A percentile compares a stretch with the other conserved stretches of the same genome.
These are phyloP conservation scores for Dactylellina leptospora DNA, from an alignment of 2,329 filamentous ascomycete genomes.

Conservation along the genomic window DNA sequence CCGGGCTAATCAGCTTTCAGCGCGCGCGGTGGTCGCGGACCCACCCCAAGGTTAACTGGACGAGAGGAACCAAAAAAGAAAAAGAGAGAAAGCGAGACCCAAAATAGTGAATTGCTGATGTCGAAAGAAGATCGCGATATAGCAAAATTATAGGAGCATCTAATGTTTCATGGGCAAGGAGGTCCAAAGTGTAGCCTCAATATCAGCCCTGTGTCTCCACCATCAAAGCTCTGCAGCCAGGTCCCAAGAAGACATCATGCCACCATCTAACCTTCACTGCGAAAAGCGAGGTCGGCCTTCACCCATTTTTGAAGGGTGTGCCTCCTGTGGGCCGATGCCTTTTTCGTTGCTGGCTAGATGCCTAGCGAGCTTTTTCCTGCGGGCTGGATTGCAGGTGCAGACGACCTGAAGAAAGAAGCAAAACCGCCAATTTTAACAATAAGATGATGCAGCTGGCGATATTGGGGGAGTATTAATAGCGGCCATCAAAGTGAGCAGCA, in stretches of 20 bases:
- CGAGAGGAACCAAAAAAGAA: constrained; percentile 2
- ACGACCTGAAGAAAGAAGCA: constrained; percentile 45
- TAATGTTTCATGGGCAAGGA: constrained; percentile 51
- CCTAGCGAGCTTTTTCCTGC: constrained; percentile 46
- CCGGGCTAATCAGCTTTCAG: constrained; percentile 26
- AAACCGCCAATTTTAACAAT: constrained; percentile 46
- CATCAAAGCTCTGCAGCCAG: constrained; percentile 39
- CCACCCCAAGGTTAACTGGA: constrained; percentile 6
- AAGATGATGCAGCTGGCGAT: constrained; percentile 49
- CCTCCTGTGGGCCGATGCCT: constrained; percentile 23
- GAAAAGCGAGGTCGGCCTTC: constrained; percentile 16
- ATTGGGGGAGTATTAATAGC: constrained; percentile 23
- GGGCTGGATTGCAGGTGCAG: constrained; percentile 32
- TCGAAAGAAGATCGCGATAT: constrained; percentile 53
- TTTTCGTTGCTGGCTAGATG: constrained; percentile 51
- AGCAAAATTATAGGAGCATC: constrained; percentile 53
- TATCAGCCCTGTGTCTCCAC: constrained; percentile 53
- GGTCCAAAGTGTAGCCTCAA: constrained; percentile 48
- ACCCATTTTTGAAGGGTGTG: constrained; percentile 38
- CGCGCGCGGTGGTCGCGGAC: constrained; percentile 12
- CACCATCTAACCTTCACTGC: too few relatives aligned
- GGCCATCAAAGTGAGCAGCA: background rate
- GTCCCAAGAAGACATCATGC: constrained; percentile 47
- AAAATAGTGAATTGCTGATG: constrained; percentile 44
- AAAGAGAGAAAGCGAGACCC: background rate